Evolutionary conservation across 2,329 filamentous ascomycete genomes (phyloP), one percentile per base, ranked within the genome.

Genomic region (Ceratocystis huliohia): DNA sequence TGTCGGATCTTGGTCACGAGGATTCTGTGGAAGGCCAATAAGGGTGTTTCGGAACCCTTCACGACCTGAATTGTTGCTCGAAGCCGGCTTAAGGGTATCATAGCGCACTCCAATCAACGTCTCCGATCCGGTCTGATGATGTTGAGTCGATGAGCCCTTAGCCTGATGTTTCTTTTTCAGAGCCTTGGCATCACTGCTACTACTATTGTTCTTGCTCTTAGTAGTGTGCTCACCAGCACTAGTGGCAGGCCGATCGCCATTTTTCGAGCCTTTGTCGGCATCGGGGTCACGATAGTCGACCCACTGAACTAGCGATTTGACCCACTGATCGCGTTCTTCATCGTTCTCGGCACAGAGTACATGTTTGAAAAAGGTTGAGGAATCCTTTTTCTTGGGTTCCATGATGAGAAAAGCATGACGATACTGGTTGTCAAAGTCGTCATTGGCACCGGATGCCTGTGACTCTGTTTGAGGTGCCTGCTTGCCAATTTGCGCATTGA

Each of bases 331-430:
- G 68, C 94, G 86, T 77, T 99, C 94, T 68, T 81, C 82, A 72
- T 99, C 94, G 72, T 89, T 97, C 75, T 99, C 94, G 0, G 94
- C 93, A 74, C 94, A 99, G 20, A 99, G 80, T 0, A 99, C 92
- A 74, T 99, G 94, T 70, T 93, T 89, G 28, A 96, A 90, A 65
- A 93, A 82, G 70, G 88, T 91, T 25, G 82, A 86, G 0, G 91
- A 91, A 73, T 99, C 94, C 75, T 96, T 97, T 75, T 91, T 91
- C 79, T 99, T 99, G 1, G 93, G 93, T 73, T 99, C 94, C 64
- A 97, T 75, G 65, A 99, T 89, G 59, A 97, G 79, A 77, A 99
- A 99, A 0, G 94, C 94, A 76, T 99, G 94, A 5, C 94, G 88
- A 74, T 96, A 99, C 74, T 97, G 91, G 72, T 95, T 95, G 68